A percentile compares a stretch with the other conserved stretches of the same genome.
Conservation (phyloP, 1,139 yeast genomes). For the Candida neerlandica region DNA sequence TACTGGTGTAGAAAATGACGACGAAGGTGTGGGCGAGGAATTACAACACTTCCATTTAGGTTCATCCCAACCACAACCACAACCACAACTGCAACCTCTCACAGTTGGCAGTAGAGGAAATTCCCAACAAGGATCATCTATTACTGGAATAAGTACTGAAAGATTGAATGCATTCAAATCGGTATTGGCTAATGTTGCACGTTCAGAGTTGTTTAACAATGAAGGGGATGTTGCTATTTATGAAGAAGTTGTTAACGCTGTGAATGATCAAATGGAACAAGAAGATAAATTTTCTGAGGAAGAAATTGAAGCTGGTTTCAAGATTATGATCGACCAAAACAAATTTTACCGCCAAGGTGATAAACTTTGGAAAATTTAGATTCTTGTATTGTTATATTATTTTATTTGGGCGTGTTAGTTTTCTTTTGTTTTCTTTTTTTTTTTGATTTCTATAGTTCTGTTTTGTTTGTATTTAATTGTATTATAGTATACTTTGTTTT, state of each 20-base stretch:
- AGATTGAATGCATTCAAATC: constrained; percentile 49
- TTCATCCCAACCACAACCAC: constrained; percentile 11
- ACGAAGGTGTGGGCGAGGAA: constrained; percentile 26
- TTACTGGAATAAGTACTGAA: constrained; percentile 44
- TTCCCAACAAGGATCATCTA: constrained; percentile 13
- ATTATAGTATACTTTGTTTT: background rate
- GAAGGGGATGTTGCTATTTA: constrained; percentile 48
- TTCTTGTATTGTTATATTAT: background rate
- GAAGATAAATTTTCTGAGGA: constrained; percentile 58
- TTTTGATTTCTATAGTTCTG: background rate
- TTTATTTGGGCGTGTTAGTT: constrained; percentile 1
- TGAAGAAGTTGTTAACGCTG: constrained; percentile 42
- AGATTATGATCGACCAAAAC: constrained; percentile 54
- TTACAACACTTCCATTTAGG: constrained; percentile 26
- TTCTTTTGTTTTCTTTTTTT: constrained; percentile 2
- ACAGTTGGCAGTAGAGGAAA: constrained; percentile 26
- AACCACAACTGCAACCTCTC: constrained; percentile 23
- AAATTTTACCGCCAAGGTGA: constrained; percentile 64
- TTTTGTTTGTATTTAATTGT: background rate
- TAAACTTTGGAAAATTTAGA: constrained; percentile 40
- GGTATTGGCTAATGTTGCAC: constrained; percentile 48
- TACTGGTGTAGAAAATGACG: constrained; percentile 19
- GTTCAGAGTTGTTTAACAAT: constrained; percentile 49
- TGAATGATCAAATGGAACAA: constrained; percentile 57
- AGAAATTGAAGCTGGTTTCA: constrained; percentile 59